Base-by-base conservation (phyloP, 768 basidiomycete species). In the Cystofilobasidium capitatum region DNA sequence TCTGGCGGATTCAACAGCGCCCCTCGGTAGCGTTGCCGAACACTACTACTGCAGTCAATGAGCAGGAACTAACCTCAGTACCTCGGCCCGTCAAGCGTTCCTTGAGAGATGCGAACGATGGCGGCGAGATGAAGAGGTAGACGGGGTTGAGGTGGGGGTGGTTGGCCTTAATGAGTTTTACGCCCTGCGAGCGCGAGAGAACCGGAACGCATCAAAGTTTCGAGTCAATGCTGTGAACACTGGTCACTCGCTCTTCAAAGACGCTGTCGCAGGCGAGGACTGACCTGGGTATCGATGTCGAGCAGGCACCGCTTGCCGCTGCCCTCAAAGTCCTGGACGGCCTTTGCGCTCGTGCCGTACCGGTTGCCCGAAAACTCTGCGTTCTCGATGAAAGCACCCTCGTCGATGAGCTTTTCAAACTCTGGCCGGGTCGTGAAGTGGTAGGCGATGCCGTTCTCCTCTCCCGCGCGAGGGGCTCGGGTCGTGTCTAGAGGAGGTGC, bases 221-320 rank as follows among this genome's bases (percentile, higher is more conserved):
- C 7, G 26, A 10, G 17, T 42, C 3, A 7, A 3, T 13, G 16
- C 24, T 60, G 16, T 58, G n/a, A 24, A 58, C 4, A 58, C n/a
- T 20, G 35, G 22, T 22, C 42, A 44, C 22, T 22, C 12, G 17
- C 9, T 16, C 31, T 7, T 61, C 36, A 37, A 12, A 44, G 40
- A 45, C 33, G 10, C n/a, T n/a, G 29, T 35, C 14, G 40, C 40
- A 49, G 44, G 31, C 55, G n/a, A 59, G 20, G 58, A 79, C 81
- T 65, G 75, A 89, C 91, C 86, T 98, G 93, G 13, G 88, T 86
- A 74, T 98, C 94, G 67, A 98, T 98, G 75, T 98, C 94, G 44
- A 98, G 82, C 67, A 98, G 86, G 75, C 94, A 97, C 16, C 90
- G 84, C 70, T 82, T 83, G 20, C 89, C 90, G 13, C 35, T 57